Evolutionary conservation across 1,284 basidiomycete species (phyloP), one percentile per base, ranked within the genome.

Genomic region (Ceratobasidium sp.): DNA sequence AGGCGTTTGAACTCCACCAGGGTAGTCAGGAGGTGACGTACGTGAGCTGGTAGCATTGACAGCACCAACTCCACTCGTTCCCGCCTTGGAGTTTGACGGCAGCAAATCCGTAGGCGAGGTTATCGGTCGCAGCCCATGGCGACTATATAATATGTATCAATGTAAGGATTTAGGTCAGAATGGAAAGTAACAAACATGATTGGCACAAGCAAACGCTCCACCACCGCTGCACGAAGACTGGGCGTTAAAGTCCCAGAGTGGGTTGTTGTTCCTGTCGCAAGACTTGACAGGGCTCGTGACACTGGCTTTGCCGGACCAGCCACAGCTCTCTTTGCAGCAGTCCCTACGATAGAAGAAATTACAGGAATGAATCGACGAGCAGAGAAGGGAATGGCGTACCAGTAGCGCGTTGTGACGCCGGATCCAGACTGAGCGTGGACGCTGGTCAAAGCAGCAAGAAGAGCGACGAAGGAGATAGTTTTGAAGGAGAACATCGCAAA

Each of bases 401-500:
- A 77, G 69, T 76, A 77, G 27, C 75, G 66, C 11, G 76, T 76
- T 9, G 75, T 76, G 7, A 68, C 61, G 37, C 75, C 76, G 22
- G 46, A 61, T 37, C 62, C 76, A 14, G 73, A 75, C 43, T 77
- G 76, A 29, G 72, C 75, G 9, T 54, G 34, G 11, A 69, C 75
- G 16, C 27, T 13, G 39, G 56, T 43, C 14, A 65, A 27, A 37
- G 46, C 56, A 39, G 49, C 14, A 8, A 72, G n/a, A 61, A 61
- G 7, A 24, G 58, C 31, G 61, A 48, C 39, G 6, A 41, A 13
- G 39, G 39, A 41, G 39, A 41, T 41, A 13, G 6, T 41, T 41
- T 41, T 41, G 39, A 41, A 41, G 7, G 98, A 95, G 95, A 85
- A 92, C 37, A 90, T 92, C n/a, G 89, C 90, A 76, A 87, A 89